phyloP scores from a whole-genome alignment of 2,329 filamentous ascomycete genomes.

The Ceratocystis lukuohia region DNA sequence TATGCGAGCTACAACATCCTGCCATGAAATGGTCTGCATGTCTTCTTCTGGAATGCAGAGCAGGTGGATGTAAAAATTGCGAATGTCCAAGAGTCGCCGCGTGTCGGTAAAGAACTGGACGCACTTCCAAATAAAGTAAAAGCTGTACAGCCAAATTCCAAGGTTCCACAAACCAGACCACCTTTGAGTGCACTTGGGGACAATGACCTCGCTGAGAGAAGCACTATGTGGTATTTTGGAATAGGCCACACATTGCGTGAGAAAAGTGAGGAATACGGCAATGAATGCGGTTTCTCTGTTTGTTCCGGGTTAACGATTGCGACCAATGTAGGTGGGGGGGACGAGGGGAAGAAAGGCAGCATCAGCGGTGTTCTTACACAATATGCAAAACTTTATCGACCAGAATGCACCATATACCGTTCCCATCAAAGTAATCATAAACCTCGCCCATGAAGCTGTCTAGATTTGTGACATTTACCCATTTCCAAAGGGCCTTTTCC shows the following conservation, averaged over 20 bases:
- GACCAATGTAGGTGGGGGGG: neutral
- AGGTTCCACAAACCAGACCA: constrained; percentile 69
- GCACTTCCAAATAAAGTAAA: constrained; percentile 72
- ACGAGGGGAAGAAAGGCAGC: neutral
- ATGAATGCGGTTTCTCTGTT: constrained; percentile 66
- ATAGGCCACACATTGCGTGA: constrained; percentile 79
- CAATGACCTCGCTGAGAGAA: constrained; percentile 39
- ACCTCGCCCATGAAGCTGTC: constrained; percentile 77
- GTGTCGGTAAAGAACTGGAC: constrained; percentile 63
- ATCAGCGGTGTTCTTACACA: constrained; percentile 38
- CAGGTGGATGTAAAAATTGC: constrained; percentile 73
- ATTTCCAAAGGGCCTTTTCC: constrained; percentile 79
- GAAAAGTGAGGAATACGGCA: constrained; percentile 66
- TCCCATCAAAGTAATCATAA: constrained; percentile 73
- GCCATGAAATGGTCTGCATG: constrained; percentile 91
- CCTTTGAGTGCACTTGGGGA: constrained; percentile 59
- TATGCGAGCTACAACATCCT: constrained; percentile 72
- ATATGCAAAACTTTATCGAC: constrained; percentile 59
- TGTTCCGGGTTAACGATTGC: neutral
- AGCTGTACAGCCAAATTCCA: constrained; percentile 68
- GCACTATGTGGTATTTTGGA: constrained; percentile 54
- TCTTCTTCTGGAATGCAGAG: constrained; percentile 70
- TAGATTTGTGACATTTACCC: constrained; percentile 81
- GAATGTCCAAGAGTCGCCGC: constrained; percentile 59
- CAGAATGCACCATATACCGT: constrained; percentile 75